Base-by-base conservation (phyloP, 2,329 filamentous ascomycete species). In the Microsporum audouinii region DNA sequence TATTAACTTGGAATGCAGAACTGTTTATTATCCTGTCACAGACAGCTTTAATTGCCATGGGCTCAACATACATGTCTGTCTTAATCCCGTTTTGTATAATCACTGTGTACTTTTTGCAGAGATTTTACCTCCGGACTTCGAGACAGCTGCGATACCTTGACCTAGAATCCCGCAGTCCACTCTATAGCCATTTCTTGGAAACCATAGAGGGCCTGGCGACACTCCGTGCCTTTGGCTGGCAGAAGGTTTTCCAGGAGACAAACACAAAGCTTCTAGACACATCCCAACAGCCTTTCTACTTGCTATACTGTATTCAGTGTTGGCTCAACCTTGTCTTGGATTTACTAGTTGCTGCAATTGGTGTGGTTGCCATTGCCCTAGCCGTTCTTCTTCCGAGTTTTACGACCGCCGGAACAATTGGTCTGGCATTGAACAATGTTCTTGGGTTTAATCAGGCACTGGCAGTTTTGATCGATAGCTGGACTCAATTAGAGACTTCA, bases 71-170 rank as follows among this genome's bases (percentile, higher is more conserved):
- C 59, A 59, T 72, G 38, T 68, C 70, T 4, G 57, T 70, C 6
- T 67, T 67, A 0, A 62, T 69, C 4, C 69, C 70, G 1, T 62
- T 71, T 39, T 49, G 68, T 17, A 23, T 66, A 14, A 27, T 64
- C 3, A 39, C 63, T 0, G 61, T 74, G 2, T 75, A 70, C 58
- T 10, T 67, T 2, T 58, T 73, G 5, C 75, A 77, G 60, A 69
- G 68, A 8, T 71, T 70, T 14, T 78, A 78, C 60, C 70, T 79
- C 0, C 70, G 72, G n/a, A 79, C 76, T 0, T 78, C 76, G 0
- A 68, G 76, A 0, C 77, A 78, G 57, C 63, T 78, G 1, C 72
- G 76, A 2, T 65, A 77, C 2, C 67, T 78, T 1, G 75, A 78
- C 27, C 69, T 78, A 0, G 76, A 78, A 62, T 70, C 73, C 3